Evolutionary conservation across 441 rosid species (phyloP).

Genomic region (California macrophylla): DNA sequence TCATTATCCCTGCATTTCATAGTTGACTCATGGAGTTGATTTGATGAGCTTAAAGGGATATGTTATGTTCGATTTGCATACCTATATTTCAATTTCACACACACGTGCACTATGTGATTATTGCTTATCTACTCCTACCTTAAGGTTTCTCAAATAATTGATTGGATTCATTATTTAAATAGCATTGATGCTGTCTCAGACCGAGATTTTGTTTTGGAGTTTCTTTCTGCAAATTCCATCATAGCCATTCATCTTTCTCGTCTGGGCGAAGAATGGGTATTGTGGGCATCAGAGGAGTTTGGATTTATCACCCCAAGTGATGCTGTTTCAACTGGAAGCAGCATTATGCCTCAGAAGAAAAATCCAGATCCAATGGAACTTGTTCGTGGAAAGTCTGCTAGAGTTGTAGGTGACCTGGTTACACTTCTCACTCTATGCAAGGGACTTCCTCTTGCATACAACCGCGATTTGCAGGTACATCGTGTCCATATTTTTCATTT

Average conservation of each 20-base stretch:
- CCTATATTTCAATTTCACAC: background rate
- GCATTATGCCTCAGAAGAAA: conserved; percentile 99
- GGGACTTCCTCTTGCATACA: conserved; percentile 93
- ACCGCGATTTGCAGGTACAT: conserved; percentile 77
- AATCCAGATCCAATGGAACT: conserved; percentile 99
- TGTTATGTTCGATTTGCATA: background rate
- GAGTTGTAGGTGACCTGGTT: conserved; percentile 72
- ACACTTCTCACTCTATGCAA: conserved; percentile 83
- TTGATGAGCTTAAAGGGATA: too few species aligned
- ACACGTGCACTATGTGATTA: background rate
- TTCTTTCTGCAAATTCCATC: conserved; percentile 63
- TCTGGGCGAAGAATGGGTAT: conserved; percentile 92
- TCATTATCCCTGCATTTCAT: too few species aligned
- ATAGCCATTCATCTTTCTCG: conserved; percentile 78
- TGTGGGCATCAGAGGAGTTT: conserved; percentile 96
- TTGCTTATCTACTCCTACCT: background rate
- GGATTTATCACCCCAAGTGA: conserved; percentile 82
- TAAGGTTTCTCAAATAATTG: conserved; percentile 12
- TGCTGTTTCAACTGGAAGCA: conserved; percentile 86
- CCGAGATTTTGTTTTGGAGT: conserved; percentile 79
- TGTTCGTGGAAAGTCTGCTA: conserved; percentile 83
- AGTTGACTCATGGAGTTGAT: too few species aligned
- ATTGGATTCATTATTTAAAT: conserved; percentile 22
- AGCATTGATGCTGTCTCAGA: conserved; percentile 96
- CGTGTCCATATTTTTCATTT: background rate